Percentiles rank a stretch among this genome's conserved stretches.
Conservation (phyloP, 108 stramenopile genomes). For the Fistulifera pelliculosa region DNA sequence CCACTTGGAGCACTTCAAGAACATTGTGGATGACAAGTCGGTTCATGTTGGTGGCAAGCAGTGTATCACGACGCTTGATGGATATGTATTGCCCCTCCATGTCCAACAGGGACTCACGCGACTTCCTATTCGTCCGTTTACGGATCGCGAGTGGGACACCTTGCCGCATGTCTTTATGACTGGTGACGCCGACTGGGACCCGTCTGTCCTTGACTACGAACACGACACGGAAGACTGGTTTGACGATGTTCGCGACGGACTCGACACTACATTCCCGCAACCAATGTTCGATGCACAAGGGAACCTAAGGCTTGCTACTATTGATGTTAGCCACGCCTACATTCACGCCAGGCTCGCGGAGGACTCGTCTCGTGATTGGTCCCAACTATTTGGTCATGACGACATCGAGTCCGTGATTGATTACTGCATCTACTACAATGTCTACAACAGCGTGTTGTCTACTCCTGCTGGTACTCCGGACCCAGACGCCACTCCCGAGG, state of each 20-base stretch:
- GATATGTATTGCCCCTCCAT: constrained; percentile 7
- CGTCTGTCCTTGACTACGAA: constrained; percentile 1
- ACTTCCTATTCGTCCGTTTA: constrained; percentile 4
- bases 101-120: constrained; percentile 6
- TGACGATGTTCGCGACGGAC: not conserved
- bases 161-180: constrained; percentile 7
- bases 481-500: too few species aligned
- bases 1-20: constrained; percentile 16
- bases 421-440: too few species aligned
- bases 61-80: constrained; percentile 13
- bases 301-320: too few species aligned
- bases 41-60: constrained; percentile 9
- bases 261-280: not conserved
- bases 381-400: too few species aligned
- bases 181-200: not conserved
- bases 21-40: constrained; percentile 15
- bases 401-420: too few species aligned
- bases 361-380: too few species aligned
- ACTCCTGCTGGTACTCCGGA: too few species aligned
- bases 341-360: too few species aligned
- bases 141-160: not conserved
- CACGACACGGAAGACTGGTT: not conserved
- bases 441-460: too few species aligned
- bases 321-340: too few species aligned
- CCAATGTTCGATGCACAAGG: too few species aligned